Evolutionary conservation across 306 rosid species (phyloP).

Genomic region (Cyclanthera cordifolia): DNA sequence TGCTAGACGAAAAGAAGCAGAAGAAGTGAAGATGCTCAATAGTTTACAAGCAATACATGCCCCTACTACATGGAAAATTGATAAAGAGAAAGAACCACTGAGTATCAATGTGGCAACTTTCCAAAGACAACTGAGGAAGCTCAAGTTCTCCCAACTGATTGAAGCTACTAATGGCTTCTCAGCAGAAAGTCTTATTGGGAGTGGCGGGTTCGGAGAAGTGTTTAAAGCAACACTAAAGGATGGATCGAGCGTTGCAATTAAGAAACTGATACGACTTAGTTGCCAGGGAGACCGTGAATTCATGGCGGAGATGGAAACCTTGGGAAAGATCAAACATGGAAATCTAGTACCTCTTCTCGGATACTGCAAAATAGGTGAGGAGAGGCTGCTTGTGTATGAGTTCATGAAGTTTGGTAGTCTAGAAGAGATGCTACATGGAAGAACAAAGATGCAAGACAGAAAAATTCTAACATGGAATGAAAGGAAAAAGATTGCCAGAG

Average conservation of each 20-base stretch:
- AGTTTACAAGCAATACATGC: constrained; percentile 83
- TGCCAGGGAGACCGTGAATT: constrained; percentile 94
- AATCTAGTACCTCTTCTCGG: constrained; percentile 84
- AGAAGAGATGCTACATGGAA: constrained; percentile 92
- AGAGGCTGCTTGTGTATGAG: constrained; percentile 86
- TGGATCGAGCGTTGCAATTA: constrained; percentile 87
- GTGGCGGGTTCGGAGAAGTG: constrained; percentile 97
- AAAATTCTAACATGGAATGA: constrained; percentile 77
- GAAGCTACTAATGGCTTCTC: constrained; percentile 99
- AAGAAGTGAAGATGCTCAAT: constrained; percentile 82
- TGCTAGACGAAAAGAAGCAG: constrained; percentile 63
- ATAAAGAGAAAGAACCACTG: constrained; percentile 85
- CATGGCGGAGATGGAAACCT: constrained; percentile 98
- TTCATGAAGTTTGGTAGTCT: constrained; percentile 95
- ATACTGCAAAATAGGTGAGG: constrained; percentile 90
- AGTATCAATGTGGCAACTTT: constrained; percentile 96
- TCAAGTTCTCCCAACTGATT: constrained; percentile 82
- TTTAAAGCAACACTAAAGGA: constrained; percentile 85
- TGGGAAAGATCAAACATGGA: constrained; percentile 84
- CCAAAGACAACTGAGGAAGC: constrained; percentile 89
- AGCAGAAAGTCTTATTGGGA: constrained; percentile 82
- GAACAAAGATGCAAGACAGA: constrained; percentile 41
- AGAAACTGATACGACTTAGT: constrained; percentile 79
- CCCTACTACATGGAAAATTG: constrained; percentile 94
- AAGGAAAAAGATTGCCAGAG: constrained; percentile 82